Evolutionary conservation across 106 monocot species (phyloP), one percentile per base, ranked within the genome.

Genomic region (Dendrobium catenatum): DNA sequence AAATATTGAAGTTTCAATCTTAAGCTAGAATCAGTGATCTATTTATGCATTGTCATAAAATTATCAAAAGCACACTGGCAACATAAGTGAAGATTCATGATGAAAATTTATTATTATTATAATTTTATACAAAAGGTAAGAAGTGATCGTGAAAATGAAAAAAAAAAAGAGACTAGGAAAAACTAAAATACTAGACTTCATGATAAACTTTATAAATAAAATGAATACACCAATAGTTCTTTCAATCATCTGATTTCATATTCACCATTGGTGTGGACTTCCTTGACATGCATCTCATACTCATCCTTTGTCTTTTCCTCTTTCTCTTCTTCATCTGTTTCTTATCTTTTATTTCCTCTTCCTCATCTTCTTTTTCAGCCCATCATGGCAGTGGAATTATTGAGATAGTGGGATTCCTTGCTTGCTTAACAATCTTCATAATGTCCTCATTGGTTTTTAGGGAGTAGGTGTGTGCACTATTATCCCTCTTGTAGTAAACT

Each of bases 381-480:
- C 89, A 90, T 18, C 86, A 86, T 0, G 87, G 54, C 18, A 89
- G 72, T 4, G 84, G 40, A 11, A 72, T 79, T 6, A 78, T 56
- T 17, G 86, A 81, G 0, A 83, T 83, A 27, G 91, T 77, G 5
- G 83, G 79, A 27, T 46, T 78, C 77, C 84, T 83, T 1, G 87
- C 91, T 56, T 89, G 85, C 19, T 77, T 79, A 20, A 92, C 87
- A 42, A 92, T 87, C 72, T 84, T 92, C 87, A 86, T 92, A 33
- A 92, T 89, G 29, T 89, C 87, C 8, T 92, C 89, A 29, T 80
- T 77, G 73, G 84, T 92, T 70, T 92, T 89, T 42, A 79, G 81
- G 42, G 91, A 92, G 54, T 67, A 87, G 11, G 78, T 79, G 19
- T 84, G 88, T 6, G 87, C 80, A 33, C 55, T 81, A 68, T 68